A percentile compares a stretch with the other conserved stretches of the same genome.
phyloP scores from a whole-genome alignment of 768 basidiomycete species.

The Suillus lakei region DNA sequence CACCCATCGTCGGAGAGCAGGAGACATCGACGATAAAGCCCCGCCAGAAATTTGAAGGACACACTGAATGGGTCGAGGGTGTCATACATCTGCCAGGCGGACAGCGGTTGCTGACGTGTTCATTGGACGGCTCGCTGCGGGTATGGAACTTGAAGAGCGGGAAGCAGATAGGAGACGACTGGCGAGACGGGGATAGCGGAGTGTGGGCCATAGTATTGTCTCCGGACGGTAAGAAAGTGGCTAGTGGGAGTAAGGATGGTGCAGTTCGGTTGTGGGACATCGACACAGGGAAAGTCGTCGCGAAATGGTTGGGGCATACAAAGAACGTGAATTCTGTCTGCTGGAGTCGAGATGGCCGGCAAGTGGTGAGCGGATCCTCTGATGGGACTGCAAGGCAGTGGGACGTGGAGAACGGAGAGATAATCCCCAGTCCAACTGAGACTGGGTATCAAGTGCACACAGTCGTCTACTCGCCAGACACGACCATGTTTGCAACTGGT shows the following conservation, averaged over 20 bases:
- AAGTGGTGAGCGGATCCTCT: not conserved
- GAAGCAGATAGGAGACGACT: not conserved
- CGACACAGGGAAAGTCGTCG: not conserved
- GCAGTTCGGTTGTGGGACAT: not conserved
- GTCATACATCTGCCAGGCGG: not conserved
- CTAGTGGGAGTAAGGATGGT: not conserved
- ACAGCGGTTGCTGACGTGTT: not conserved
- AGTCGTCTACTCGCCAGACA: not conserved
- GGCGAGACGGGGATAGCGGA: not conserved
- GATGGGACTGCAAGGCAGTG: not conserved
- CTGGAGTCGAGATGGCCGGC: not conserved
- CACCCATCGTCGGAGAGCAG: not conserved
- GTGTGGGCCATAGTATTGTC: not conserved
- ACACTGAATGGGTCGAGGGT: not conserved
- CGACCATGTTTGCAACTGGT: not conserved
- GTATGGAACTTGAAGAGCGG: not conserved
- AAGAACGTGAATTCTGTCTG: not conserved
- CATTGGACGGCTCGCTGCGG: not conserved
- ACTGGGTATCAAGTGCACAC: not conserved
- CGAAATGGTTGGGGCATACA: not conserved
- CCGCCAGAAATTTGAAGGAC: not conserved
- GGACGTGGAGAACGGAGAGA: not conserved
- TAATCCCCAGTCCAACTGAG: slow-evolving; percentile 27
- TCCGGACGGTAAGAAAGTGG: not conserved
- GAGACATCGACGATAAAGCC: not conserved